Evolutionary conservation across 1,284 basidiomycete species (phyloP).

Genomic region (Ustilago lituana): DNA sequence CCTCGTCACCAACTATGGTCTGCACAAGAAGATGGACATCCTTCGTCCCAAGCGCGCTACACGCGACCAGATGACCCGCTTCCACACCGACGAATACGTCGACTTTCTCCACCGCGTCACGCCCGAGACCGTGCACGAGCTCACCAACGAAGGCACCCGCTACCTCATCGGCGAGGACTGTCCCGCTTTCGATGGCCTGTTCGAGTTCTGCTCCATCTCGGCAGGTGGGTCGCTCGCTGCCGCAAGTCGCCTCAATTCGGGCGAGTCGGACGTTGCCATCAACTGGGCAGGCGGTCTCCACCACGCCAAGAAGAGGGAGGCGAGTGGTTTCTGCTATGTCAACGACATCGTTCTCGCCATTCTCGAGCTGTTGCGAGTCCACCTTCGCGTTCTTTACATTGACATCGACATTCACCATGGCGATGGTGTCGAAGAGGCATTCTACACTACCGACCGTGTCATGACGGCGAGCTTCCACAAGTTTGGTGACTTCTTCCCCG

Average conservation of each 20-base stretch:
- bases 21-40: constrained; percentile 90
- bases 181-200: constrained; percentile 93
- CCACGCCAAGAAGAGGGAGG: constrained; percentile 97
- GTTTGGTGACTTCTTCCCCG: constrained; percentile 96
- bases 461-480: constrained; percentile 94
- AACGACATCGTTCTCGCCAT: constrained; percentile 75
- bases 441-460: constrained; percentile 95
- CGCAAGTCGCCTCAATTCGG: constrained; percentile 81
- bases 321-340: constrained; percentile 95
- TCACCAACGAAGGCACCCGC: constrained; percentile 78
- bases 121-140: constrained; percentile 70
- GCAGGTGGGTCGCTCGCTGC: constrained; percentile 86
- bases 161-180: constrained; percentile 83
- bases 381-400: constrained; percentile 91
- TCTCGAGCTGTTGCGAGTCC: constrained; percentile 68
- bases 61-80: constrained; percentile 84
- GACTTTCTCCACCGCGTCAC: constrained; percentile 87
- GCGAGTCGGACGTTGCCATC: constrained; percentile 88
- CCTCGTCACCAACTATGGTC: constrained; percentile 86
- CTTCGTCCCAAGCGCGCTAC: constrained; percentile 82
- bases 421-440: constrained; percentile 98
- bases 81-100: constrained; percentile 98
- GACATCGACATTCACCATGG: constrained; percentile 99
- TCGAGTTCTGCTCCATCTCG: constrained; percentile 96
- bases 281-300: constrained; percentile 98